Evolutionary conservation across 176 grass and related monocot genomes (phyloP).

Genomic region (Oryza meridionalis): DNA sequence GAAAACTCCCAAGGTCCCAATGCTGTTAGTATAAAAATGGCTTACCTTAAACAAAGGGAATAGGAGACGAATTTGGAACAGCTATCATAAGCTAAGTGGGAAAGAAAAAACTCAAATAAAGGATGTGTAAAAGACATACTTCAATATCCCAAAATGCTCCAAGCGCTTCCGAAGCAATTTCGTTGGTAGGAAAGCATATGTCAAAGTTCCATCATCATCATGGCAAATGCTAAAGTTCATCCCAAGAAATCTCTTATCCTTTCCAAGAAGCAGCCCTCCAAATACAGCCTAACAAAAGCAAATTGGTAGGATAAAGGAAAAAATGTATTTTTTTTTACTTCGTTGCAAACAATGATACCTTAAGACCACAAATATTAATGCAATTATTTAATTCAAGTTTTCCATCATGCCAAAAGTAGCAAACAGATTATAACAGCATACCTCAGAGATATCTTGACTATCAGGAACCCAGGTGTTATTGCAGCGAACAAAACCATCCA

Average conservation of each 20-base stretch:
- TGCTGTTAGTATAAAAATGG: no score
- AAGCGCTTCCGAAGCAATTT: background rate
- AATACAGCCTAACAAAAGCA: conserved; percentile 38
- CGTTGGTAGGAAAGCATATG: background rate
- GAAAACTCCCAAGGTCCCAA: background rate
- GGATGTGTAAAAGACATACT: background rate
- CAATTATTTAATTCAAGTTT: no score
- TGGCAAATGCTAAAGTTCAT: conserved; percentile 6
- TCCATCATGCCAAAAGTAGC: no score
- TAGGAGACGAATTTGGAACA: conserved; percentile 6
- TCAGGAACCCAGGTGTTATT: background rate
- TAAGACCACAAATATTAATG: no score
- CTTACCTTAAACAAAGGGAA: background rate
- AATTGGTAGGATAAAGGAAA: background rate
- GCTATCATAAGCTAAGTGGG: conserved; percentile 13
- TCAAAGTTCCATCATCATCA: background rate
- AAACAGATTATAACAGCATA: no score
- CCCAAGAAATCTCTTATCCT: background rate
- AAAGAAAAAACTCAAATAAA: conserved; percentile 4
- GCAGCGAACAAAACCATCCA: background rate
- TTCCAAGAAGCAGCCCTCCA: conserved; percentile 32
- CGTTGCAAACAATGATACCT: no score
- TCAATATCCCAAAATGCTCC: no score
- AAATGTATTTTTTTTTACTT: background rate
- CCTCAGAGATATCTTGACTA: background rate